These are phyloP conservation scores for Aspergillus sp. DNA, from an alignment of 2,329 filamentous ascomycete genomes.

Conservation along the genomic window DNA sequence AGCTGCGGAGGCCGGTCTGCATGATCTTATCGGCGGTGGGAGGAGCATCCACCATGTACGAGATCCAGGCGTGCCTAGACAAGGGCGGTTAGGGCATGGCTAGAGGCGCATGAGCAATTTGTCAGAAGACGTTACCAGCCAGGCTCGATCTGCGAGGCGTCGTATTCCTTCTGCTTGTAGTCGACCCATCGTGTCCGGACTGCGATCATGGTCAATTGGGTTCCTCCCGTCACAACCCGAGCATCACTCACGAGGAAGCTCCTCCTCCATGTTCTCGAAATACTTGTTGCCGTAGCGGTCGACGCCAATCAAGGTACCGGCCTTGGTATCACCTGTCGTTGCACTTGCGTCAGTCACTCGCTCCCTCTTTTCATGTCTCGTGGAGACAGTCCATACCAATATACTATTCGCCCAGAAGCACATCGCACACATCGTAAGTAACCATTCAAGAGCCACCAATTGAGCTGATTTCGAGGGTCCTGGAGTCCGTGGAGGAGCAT, in stretches of 20 bases:
- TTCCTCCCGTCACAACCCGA: slow-evolving; percentile 4
- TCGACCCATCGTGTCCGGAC: slow-evolving; percentile 97
- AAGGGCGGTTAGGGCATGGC: neutral
- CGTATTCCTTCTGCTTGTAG: slow-evolving; percentile 72
- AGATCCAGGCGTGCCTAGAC: slow-evolving; percentile 87
- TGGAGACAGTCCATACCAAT: slow-evolving; percentile 35
- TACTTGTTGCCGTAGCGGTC: slow-evolving; percentile 97
- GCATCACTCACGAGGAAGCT: slow-evolving; percentile 71
- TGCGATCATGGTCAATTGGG: slow-evolving; percentile 33
- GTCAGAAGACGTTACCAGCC: slow-evolving; percentile 60
- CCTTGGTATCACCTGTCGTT: slow-evolving; percentile 85
- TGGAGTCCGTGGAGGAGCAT: slow-evolving; percentile 30
- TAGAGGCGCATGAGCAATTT: neutral
- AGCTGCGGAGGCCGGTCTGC: slow-evolving; percentile 63
- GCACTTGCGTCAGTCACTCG: slow-evolving; percentile 21
- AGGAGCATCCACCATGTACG: slow-evolving; percentile 85
- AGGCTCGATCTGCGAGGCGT: slow-evolving; percentile 73
- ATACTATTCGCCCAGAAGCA: slow-evolving; percentile 31
- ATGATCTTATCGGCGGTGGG: slow-evolving; percentile 74
- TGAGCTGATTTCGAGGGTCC: neutral
- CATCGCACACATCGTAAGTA: slow-evolving; percentile 19
- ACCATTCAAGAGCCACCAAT: neutral
- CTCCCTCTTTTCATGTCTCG: neutral
- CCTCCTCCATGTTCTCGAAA: slow-evolving; percentile 87
- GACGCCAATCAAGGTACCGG: slow-evolving; percentile 76